Conservation (phyloP, 768 basidiomycete genomes). For the Leccinum broughii region DNA sequence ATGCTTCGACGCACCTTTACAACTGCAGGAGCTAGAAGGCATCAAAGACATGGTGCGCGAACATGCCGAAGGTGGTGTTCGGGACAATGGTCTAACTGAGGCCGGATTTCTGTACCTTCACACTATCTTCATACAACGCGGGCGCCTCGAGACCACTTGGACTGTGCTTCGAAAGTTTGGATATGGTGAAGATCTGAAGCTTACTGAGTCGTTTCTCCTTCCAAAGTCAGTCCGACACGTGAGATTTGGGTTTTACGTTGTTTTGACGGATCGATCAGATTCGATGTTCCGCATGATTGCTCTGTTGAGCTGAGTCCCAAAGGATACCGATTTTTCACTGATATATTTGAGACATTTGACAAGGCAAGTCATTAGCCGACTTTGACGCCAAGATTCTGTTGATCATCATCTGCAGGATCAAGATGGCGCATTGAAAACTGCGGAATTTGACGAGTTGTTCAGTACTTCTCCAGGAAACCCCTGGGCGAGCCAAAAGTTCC, state of each 20-base stretch:
- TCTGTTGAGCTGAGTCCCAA: slow-evolving; percentile 93
- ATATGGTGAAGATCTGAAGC: slow-evolving; percentile 89
- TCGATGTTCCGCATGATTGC: slow-evolving; percentile 91
- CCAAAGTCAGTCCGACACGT: slow-evolving; percentile 69
- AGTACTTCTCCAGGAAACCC: slow-evolving; percentile 95
- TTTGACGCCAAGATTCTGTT: slow-evolving; percentile 1
- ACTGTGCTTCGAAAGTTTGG: slow-evolving; percentile 93
- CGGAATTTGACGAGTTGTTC: slow-evolving; percentile 86
- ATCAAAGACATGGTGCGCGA: slow-evolving; percentile 89
- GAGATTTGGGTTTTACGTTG: not conserved
- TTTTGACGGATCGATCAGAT: slow-evolving; percentile 47
- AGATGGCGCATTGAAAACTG: slow-evolving; percentile 85
- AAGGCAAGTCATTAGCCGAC: slow-evolving; percentile 49
- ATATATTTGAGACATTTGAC: slow-evolving; percentile 94
- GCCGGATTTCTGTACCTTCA: slow-evolving; percentile 92
- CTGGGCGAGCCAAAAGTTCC: slow-evolving; percentile 91
- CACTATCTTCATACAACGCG: slow-evolving; percentile 95
- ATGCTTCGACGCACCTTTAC: slow-evolving; percentile 93
- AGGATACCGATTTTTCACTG: slow-evolving; percentile 96
- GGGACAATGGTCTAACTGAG: slow-evolving; percentile 83
- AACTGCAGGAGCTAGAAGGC: slow-evolving; percentile 92
- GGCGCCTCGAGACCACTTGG: slow-evolving; percentile 97
- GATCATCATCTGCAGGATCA: slow-evolving; percentile 61
- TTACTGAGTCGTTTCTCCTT: slow-evolving; percentile 83
- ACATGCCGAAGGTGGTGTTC: slow-evolving; percentile 73